These are phyloP conservation scores for Nemania serpens DNA, from an alignment of 2,329 filamentous ascomycete genomes.

Conservation along the genomic window DNA sequence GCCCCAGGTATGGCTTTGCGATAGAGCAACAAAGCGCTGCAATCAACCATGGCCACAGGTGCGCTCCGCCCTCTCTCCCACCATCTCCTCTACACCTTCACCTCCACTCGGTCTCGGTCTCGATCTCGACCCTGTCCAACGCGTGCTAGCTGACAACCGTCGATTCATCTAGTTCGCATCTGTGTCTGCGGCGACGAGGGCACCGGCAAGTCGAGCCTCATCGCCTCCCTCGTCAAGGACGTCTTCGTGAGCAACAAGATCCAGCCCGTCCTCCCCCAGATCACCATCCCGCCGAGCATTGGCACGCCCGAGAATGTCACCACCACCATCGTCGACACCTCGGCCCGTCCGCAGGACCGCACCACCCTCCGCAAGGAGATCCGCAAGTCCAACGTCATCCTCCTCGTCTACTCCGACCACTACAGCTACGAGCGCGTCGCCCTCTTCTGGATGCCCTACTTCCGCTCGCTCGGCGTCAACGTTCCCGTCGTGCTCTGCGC, in stretches of 20 bases:
- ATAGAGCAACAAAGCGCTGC: conserved; percentile 16
- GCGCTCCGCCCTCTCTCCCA: conserved; percentile 9
- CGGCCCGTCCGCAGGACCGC: conserved; percentile 90
- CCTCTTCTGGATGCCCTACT: conserved; percentile 98
- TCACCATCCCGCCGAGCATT: conserved; percentile 91
- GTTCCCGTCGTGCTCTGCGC: conserved; percentile 95
- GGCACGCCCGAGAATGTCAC: conserved; percentile 96
- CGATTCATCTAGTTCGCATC: conserved; percentile 68
- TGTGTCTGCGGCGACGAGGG: conserved; percentile 97
- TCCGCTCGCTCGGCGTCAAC: conserved; percentile 96
- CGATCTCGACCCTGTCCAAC: background rate
- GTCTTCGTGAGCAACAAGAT: conserved; percentile 96
- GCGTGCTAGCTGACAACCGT: conserved; percentile 10
- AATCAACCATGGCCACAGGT: conserved; percentile 38
- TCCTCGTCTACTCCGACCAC: conserved; percentile 96
- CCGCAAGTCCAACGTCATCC: conserved; percentile 93
- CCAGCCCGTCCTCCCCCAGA: conserved; percentile 89
- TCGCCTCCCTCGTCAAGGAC: conserved; percentile 95
- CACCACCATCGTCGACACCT: conserved; percentile 97
- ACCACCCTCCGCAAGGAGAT: conserved; percentile 91
- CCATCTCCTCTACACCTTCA: background rate
- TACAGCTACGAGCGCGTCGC: conserved; percentile 98
- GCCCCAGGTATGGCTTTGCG: conserved; percentile 32
- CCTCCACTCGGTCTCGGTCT: background rate
- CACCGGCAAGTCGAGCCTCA: conserved; percentile 91